phyloP scores from a whole-genome alignment of 2,329 filamentous ascomycete species.

The Chaetomiaceae sp. region DNA sequence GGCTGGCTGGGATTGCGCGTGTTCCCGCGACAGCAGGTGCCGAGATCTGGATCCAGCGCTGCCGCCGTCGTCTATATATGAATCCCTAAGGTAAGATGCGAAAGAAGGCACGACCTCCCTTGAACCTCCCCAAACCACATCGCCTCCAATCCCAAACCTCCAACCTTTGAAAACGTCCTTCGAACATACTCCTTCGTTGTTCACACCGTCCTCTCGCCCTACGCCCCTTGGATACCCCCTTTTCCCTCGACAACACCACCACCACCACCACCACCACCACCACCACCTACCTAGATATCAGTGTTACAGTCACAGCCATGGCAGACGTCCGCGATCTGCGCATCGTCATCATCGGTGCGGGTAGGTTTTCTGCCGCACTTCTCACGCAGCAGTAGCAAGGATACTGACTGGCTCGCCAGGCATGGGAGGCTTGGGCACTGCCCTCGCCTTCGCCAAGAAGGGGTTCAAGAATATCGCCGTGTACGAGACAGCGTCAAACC shows the following conservation, averaged over 20 bases:
- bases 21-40: slow-evolving; percentile 13
- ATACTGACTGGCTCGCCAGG: slow-evolving; percentile 40
- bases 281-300: not conserved
- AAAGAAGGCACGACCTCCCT: slow-evolving; percentile 1
- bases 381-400: too few species aligned
- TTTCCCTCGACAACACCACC: not conserved
- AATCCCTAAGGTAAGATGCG: too few species aligned
- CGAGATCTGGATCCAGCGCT: slow-evolving; percentile 17
- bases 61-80: slow-evolving; percentile 10
- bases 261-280: not conserved
- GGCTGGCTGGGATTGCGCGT: not conserved
- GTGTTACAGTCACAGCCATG: slow-evolving; percentile 19
- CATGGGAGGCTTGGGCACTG: slow-evolving; percentile 72
- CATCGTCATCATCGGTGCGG: slow-evolving; percentile 33
- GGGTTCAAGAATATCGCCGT: slow-evolving; percentile 71
- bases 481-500: slow-evolving; percentile 65
- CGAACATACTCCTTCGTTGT: too few species aligned
- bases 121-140: too few species aligned
- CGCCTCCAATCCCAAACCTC: not conserved
- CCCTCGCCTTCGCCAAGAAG: slow-evolving; percentile 68
- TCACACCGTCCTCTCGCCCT: too few species aligned
- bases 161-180: too few species aligned
- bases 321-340: slow-evolving; percentile 28
- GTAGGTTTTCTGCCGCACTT: too few species aligned
- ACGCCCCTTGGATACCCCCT: too few species aligned